Evolutionary conservation across 768 basidiomycete genomes (phyloP), one percentile per base, ranked within the genome.

Genomic region (Candolleomyces efflorescens): DNA sequence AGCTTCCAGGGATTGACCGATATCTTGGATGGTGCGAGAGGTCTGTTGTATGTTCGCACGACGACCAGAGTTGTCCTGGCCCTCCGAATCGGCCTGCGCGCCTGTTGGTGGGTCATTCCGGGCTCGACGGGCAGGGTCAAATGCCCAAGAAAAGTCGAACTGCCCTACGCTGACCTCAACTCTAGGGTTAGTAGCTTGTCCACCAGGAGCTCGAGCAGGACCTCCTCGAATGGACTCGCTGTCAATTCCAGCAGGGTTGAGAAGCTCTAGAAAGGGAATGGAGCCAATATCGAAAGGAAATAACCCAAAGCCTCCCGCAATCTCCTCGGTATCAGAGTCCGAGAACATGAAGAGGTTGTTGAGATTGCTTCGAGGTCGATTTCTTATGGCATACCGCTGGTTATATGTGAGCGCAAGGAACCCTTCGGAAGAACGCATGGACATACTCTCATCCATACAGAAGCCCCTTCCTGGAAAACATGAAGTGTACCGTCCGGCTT

Each of bases 401-500:
- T 53, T 32, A 53, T 4, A 38, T 18, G 32, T 17, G 13, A 15
- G 49, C 24, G 24, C 32, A 3, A 51, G 37, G 7, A 20, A 26
- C 26, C 37, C 20, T 10, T 27, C 2, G 10, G 3, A 9, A 43
- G 7, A 26, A 3, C 7, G 10, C 6, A 2, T 20, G 38, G 3
- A 43, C 48, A 12, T 48, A 43, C 85, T 59, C 68, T 74, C 81
- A 87, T 82, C 56, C 73, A 79, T 20, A 72, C 69, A 36, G 81
- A 79, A 20, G 78, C 78, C 5, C 88, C 89, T 43, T 81, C 70
- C 39, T 67, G 62, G 63, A 88, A 88, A 2, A 80, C 63, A 61
- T 82, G 75, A 0, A 75, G 75, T 9, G 87, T 82, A 11, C 90
- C 90, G 62, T 92, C 90, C 0, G 73, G 70, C 23, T 86, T 85